phyloP scores from a whole-genome alignment of 208 protist species.

The Leishmania amazonensis region DNA sequence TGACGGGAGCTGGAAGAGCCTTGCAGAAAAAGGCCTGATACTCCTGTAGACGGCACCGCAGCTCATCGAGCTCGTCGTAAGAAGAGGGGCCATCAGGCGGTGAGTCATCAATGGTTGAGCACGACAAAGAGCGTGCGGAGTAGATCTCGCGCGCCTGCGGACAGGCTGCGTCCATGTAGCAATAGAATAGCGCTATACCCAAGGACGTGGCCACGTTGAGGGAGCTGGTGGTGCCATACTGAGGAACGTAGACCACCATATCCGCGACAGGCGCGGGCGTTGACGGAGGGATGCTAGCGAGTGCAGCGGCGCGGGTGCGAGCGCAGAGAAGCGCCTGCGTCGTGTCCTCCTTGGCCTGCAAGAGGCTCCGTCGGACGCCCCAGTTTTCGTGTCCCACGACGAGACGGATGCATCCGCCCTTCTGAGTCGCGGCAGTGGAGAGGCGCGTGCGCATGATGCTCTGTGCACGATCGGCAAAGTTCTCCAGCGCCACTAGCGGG shows the following conservation, averaged over 20 bases:
- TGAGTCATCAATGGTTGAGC: too few species aligned
- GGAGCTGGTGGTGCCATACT: constrained; percentile 91
- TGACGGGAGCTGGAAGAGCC: constrained; percentile 13
- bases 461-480: constrained; percentile 69
- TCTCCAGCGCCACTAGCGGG: constrained; percentile 81
- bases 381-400: constrained; percentile 88
- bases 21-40: constrained; percentile 30
- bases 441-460: constrained; percentile 65
- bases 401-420: constrained; percentile 29
- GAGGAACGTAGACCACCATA: constrained; percentile 82
- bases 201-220: constrained; percentile 89
- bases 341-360: constrained; percentile 16
- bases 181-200: constrained; percentile 88
- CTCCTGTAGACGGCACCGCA: constrained; percentile 10
- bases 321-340: not conserved
- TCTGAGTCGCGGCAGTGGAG: not conserved
- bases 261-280: constrained; percentile 10
- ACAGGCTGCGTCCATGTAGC: constrained; percentile 56
- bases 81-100: not conserved
- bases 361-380: constrained; percentile 61
- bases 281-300: too few species aligned
- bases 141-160: constrained; percentile 38
- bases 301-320: not conserved
- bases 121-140: not conserved
- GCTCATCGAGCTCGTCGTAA: not conserved